Evolutionary conservation across 768 basidiomycete species (phyloP).

Genomic region (Serendipita sp.): DNA sequence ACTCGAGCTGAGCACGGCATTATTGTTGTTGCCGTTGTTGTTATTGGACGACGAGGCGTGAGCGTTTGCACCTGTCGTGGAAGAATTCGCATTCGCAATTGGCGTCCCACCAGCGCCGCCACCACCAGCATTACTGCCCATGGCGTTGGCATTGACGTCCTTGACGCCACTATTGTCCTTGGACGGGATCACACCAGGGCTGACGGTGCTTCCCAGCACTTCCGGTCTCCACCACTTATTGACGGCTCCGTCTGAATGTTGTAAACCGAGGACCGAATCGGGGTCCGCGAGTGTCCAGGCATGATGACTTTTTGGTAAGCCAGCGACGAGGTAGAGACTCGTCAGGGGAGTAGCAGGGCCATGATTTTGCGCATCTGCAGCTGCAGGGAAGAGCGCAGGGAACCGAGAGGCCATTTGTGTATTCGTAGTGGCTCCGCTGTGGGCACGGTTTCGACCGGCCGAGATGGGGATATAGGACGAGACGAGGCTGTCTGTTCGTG

Average conservation of each 20-base stretch:
- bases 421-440: neutral
- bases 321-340: constrained; percentile 24
- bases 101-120: constrained; percentile 25
- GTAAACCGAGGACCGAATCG: constrained; percentile 63
- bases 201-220: constrained; percentile 75
- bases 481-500: neutral
- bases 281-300: constrained; percentile 84
- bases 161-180: neutral
- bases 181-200: constrained; percentile 41
- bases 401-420: neutral
- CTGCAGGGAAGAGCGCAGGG: neutral
- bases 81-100: neutral
- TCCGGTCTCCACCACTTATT: constrained; percentile 84
- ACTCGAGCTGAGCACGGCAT: neutral
- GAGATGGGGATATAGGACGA: neutral
- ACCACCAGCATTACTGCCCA: neutral
- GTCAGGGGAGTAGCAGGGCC: constrained; percentile 14
- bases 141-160: neutral
- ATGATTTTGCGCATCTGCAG: neutral
- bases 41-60: too few species aligned
- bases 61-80: constrained; percentile 28
- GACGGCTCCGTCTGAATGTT: constrained; percentile 74
- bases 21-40: neutral
- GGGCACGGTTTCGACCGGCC: neutral
- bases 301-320: constrained; percentile 75